These are phyloP conservation scores for Citrus mangshanensis DNA, from an alignment of 345 rosid species.

Conservation along the genomic window DNA sequence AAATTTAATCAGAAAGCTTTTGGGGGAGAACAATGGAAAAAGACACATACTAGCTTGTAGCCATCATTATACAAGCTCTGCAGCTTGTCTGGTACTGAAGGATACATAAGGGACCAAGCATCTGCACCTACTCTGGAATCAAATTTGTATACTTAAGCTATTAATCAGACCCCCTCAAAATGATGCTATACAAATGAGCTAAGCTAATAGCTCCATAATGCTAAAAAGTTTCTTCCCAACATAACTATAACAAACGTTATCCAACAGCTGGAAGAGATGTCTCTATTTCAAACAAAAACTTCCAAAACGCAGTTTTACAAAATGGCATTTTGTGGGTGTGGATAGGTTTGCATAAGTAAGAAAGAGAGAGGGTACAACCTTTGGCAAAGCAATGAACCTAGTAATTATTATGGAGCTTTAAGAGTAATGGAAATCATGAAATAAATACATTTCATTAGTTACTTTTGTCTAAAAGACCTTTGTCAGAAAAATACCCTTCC, in stretches of 20 bases:
- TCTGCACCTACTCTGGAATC: conserved; percentile 76
- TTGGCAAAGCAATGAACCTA: not conserved
- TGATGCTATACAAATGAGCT: not conserved
- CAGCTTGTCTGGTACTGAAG: conserved; percentile 84
- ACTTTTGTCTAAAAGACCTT: not conserved
- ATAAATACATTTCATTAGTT: not conserved
- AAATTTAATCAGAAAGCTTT: no score
- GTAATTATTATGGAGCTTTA: not conserved
- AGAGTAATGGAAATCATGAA: not conserved
- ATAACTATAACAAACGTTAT: not conserved
- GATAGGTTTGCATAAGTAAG: not conserved
- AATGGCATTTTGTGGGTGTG: not conserved
- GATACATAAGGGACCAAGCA: conserved; percentile 92
- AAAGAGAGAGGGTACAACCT: not conserved
- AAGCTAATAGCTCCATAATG: not conserved
- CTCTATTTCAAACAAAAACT: not conserved
- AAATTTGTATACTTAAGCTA: not conserved
- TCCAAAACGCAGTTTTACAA: not conserved
- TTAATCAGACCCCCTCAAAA: conserved; percentile 1
- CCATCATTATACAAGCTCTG: conserved; percentile 70
- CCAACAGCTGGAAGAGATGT: not conserved
- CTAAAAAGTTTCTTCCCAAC: not conserved
- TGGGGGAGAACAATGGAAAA: not conserved
- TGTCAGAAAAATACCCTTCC: not conserved
- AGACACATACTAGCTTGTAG: conserved; percentile 72